Base-by-base conservation (phyloP, 148 eudicot genomes). In the Rhododendron simsii region DNA sequence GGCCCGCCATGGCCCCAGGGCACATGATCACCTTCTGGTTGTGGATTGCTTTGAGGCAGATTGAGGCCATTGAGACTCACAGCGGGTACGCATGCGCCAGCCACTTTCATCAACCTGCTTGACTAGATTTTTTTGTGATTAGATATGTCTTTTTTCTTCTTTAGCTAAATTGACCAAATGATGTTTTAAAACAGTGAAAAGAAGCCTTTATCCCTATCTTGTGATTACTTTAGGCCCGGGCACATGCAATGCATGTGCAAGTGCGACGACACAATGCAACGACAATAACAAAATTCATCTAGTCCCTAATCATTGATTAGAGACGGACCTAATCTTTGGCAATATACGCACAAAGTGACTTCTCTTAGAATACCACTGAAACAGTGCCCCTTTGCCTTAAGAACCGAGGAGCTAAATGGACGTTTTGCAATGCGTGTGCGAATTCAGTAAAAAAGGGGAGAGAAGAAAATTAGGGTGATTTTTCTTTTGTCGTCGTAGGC, bases 11-110 rank as follows among this genome's bases (percentile, higher is more conserved):
- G 78, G 98, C 79, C 84, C 99, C 99, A 0, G 98, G 99, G 33
- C 99, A 96, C 69, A 96, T 96, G 92, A 91, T 96, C 87, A 96
- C 99, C 0, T 94, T 95, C 86, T 96, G 98, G 99, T 23, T 92
- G 86, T 96, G 99, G 99, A 92, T 96, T 82, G 98, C 86, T 82
- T 91, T 95, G 91, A 95, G 99, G 91, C 98, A 96, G 93, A 89
- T 96, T 88, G 99, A 96, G 90, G 96, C 99, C 20, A 94, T 95
- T 85, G 99, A 96, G 89, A 96, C 96, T 85, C 99, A 96, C 89
- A 94, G 99, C 80, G 99, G 99, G 99, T 96, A 94, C 53, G 92
- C 90, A 90, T 91, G 93, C 93, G 37, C 39, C 75, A 85, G 7
- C 35, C 82, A 21, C 80, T 84, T 87, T 71, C 57, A 61, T 82